Evolutionary conservation across 2,329 filamentous ascomycete species (phyloP).

Genomic region (Tolypocladium amazonense): DNA sequence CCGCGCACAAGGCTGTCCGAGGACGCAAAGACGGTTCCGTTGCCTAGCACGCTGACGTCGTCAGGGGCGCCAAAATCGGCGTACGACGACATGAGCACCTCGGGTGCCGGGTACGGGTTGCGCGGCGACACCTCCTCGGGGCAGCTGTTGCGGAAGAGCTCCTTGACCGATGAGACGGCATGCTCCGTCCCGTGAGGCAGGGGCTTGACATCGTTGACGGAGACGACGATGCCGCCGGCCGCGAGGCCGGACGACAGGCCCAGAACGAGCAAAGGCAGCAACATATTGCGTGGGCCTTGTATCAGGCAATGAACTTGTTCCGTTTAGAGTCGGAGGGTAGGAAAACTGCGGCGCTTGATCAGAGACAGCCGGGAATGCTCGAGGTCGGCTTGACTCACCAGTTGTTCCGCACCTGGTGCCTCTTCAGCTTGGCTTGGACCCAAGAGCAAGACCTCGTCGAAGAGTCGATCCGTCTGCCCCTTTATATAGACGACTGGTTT

Average conservation of each 20-base stretch:
- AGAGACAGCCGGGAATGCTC: neutral
- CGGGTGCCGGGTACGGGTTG: conserved; percentile 10
- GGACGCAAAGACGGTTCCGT: conserved; percentile 15
- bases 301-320: neutral
- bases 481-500: neutral
- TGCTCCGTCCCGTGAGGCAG: conserved; percentile 12
- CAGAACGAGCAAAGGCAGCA: conserved; percentile 3
- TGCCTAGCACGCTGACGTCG: conserved; percentile 4
- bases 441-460: neutral
- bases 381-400: neutral
- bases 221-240: conserved; percentile 13
- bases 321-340: neutral
- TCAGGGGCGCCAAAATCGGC: conserved; percentile 7
- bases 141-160: conserved; percentile 20
- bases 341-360: neutral
- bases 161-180: conserved; percentile 14
- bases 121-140: conserved; percentile 17
- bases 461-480: neutral
- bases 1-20: conserved; percentile 32
- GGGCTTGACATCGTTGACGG: conserved; percentile 14
- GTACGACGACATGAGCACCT: conserved; percentile 19
- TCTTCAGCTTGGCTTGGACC: neutral
- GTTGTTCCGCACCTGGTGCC: neutral
- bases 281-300: neutral
- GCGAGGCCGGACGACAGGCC: conserved; percentile 5